Base-by-base conservation (phyloP, 768 basidiomycete species). In the Psilocybe azurescens region DNA sequence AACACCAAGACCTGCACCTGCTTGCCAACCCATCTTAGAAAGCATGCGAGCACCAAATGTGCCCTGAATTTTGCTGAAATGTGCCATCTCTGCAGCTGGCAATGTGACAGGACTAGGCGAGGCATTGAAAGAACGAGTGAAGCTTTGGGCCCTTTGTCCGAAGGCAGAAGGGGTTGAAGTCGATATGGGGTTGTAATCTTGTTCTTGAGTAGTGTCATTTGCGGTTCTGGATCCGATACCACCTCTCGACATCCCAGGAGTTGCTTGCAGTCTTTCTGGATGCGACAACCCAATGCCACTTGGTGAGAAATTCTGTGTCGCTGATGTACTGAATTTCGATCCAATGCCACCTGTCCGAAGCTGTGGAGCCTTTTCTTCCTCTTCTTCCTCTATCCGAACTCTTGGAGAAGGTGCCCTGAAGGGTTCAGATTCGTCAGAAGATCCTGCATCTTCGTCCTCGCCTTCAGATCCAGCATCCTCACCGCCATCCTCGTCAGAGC, bases 11-110 rank as follows among this genome's bases (percentile, higher is more conserved):
- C 95, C 95, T 3, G 82, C 81, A 3, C 89, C 97, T 0, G 89
- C 78, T 70, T 89, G 81, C 97, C 97, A 99, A 7, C 97, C 97
- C 90, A 96, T 95, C 79, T 96, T 99, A 32, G 86, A 86, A 24
- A 99, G 85, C 86, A 99, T 87, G 59, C 89, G 89, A 18, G 96
- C 92, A 67, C 95, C 97, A 63, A 94, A 89, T 0, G 90, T 82
- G 14, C 86, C 83, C 46, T 85, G 80, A 11, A 99, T 81, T 67
- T 91, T 93, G 64, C 78, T 81, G 74, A 99, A 97, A 72, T 98
- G 96, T n/a, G 82, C 80, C 60, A 82, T 79, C 68, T 99, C 96
- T 16, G 81, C 69, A 1, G 86, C 76, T 18, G 84, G 85, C 18
- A 97, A 83, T 3, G 81, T 78, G 2, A 80, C 77, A 16, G 83